phyloP scores from a whole-genome alignment of 2,329 filamentous ascomycete species.

The Aplosporella prunicola region DNA sequence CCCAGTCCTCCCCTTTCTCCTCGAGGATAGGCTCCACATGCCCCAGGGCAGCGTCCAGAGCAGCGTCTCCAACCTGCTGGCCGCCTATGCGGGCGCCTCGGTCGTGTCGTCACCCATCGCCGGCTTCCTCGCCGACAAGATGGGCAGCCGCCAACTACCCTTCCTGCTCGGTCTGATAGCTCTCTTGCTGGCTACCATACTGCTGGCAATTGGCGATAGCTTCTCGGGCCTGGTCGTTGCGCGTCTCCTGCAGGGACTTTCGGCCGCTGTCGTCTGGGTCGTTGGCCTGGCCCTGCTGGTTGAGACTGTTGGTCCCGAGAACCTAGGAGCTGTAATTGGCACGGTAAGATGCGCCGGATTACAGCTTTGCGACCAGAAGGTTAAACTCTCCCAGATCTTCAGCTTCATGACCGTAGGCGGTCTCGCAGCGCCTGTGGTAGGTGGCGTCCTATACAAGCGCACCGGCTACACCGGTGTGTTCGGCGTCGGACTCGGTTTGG shows the following conservation, averaged over 20 bases:
- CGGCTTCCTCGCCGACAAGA: slow-evolving; percentile 46
- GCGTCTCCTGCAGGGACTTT: slow-evolving; percentile 48
- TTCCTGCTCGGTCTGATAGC: slow-evolving; percentile 48
- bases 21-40: slow-evolving; percentile 41
- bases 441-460: slow-evolving; percentile 51
- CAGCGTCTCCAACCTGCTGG: slow-evolving; percentile 44
- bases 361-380: neutral
- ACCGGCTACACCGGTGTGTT: slow-evolving; percentile 52
- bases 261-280: slow-evolving; percentile 51
- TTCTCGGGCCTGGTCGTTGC: slow-evolving; percentile 42
- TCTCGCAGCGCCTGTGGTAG: slow-evolving; percentile 48
- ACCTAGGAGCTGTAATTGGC: slow-evolving; percentile 53
- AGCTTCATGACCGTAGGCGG: slow-evolving; percentile 50
- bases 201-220: slow-evolving; percentile 44
- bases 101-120: slow-evolving; percentile 43
- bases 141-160: slow-evolving; percentile 43
- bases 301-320: slow-evolving; percentile 48
- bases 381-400: slow-evolving; percentile 37
- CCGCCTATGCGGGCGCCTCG: slow-evolving; percentile 45
- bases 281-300: slow-evolving; percentile 49
- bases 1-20: slow-evolving; percentile 50
- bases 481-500: slow-evolving; percentile 43
- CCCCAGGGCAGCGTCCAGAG: slow-evolving; percentile 42
- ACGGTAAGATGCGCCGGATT: slow-evolving; percentile 30
- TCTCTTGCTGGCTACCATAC: slow-evolving; percentile 44